Percentiles rank a stretch among this genome's conserved stretches.
These are phyloP conservation scores for Oryza meridionalis DNA, from an alignment of 176 grass and related monocot genomes.

Conservation along the genomic window DNA sequence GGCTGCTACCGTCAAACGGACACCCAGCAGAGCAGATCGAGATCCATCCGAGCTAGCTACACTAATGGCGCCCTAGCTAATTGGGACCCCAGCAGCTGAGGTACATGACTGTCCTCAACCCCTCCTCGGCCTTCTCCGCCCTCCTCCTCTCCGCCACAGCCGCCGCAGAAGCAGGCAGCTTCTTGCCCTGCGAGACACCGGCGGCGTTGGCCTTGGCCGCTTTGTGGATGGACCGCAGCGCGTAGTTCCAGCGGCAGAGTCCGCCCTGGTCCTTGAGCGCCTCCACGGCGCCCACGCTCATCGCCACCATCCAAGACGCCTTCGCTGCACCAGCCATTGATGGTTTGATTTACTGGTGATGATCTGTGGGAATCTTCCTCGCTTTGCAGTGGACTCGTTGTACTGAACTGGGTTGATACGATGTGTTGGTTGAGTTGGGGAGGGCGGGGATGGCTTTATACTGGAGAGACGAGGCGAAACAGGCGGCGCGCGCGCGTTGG, in stretches of 20 bases:
- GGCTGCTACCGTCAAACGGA: background rate
- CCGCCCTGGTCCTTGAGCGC: conserved; percentile 77
- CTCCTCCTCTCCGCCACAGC: conserved; percentile 3
- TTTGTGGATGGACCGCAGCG: conserved; percentile 44
- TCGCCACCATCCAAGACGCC: conserved; percentile 56
- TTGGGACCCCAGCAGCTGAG: conserved; percentile 72
- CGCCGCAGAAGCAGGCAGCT: background rate
- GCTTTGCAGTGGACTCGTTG: background rate
- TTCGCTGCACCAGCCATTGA: conserved; percentile 45
- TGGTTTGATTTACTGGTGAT: no score
- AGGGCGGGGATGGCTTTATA: conserved; percentile 19
- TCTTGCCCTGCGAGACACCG: conserved; percentile 32
- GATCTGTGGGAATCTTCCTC: background rate
- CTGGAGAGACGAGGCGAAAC: background rate
- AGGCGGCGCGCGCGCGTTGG: background rate
- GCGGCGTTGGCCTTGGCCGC: conserved; percentile 37
- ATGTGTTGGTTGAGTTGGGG: background rate
- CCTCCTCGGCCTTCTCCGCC: conserved; percentile 53
- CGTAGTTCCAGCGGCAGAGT: conserved; percentile 78
- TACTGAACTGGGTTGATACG: background rate
- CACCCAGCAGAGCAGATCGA: background rate
- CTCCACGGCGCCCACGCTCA: conserved; percentile 67
- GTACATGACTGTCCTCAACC: conserved; percentile 69
- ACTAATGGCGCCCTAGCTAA: conserved; percentile 27
- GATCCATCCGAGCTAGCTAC: background rate